phyloP scores from a whole-genome alignment of 2,329 filamentous ascomycete genomes.

The Ampelomyces quisqualis region DNA sequence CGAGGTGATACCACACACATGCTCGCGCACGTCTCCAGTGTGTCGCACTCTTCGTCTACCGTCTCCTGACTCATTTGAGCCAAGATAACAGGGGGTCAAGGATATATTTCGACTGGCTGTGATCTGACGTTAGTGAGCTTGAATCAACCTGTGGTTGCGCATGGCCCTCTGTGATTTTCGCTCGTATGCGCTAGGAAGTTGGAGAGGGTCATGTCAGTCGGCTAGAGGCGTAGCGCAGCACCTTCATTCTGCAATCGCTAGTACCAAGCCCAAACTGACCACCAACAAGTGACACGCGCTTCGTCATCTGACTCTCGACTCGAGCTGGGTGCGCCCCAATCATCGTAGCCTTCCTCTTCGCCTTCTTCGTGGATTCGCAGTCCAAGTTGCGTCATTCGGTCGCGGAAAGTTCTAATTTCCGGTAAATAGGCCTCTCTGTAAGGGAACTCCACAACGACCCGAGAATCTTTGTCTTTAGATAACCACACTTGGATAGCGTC shows the following conservation, averaged over 20 bases:
- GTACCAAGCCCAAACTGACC: constrained; percentile 47
- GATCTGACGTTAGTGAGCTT: no score
- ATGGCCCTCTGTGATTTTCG: no score
- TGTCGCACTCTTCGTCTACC: no score
- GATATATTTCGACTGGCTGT: no score
- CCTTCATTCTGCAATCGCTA: neutral
- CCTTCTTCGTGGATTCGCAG: constrained; percentile 61
- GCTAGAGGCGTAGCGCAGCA: no score
- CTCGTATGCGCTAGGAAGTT: no score
- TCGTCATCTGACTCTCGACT: constrained; percentile 52
- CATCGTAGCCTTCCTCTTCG: constrained; percentile 66
- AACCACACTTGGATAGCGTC: constrained; percentile 70
- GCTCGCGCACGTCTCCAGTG: no score
- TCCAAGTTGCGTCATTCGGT: constrained; percentile 59
- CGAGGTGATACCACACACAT: no score
- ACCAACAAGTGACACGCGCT: constrained; percentile 65
- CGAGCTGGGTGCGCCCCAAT: constrained; percentile 60
- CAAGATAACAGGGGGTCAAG: no score
- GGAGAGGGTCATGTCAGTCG: no score
- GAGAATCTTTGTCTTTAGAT: constrained; percentile 55
- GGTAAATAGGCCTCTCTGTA: constrained; percentile 68
- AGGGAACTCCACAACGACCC: constrained; percentile 78
- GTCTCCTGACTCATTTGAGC: no score
- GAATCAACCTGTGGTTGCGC: no score
- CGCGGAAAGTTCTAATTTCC: constrained; percentile 64